A percentile compares a stretch with the other conserved stretches of the same genome.
phyloP scores from a whole-genome alignment of 2,329 filamentous ascomycete genomes.

The Sclerotinia spermophila region DNA sequence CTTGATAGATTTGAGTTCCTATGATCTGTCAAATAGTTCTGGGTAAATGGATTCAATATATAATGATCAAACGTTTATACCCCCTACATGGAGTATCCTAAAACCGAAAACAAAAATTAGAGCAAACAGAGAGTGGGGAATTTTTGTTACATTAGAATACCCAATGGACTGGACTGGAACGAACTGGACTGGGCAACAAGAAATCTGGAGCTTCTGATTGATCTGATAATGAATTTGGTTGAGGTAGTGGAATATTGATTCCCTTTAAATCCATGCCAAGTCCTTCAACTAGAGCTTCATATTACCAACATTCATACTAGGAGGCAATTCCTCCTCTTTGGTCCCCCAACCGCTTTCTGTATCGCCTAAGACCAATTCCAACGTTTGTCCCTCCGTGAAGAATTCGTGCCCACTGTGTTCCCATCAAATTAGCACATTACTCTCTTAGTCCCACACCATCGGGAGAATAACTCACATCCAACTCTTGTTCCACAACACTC shows the following conservation, averaged over 20 bases:
- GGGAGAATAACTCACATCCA: conserved; percentile 47
- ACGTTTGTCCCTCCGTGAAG: conserved; percentile 59
- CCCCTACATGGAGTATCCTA: too few relatives aligned
- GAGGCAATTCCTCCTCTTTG: conserved; percentile 54
- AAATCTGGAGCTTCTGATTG: too few relatives aligned
- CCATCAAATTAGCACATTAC: not conserved
- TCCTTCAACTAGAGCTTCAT: not conserved
- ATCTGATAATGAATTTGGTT: not conserved
- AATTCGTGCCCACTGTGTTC: conserved; percentile 55
- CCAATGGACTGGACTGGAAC: too few relatives aligned
- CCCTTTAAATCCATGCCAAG: not conserved
- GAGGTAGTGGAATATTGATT: not conserved
- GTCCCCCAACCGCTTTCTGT: conserved; percentile 64
- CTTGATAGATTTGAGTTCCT: too few relatives aligned
- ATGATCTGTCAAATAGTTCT: too few relatives aligned
- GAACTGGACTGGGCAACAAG: too few relatives aligned
- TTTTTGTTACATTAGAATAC: too few relatives aligned
- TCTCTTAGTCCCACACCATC: not conserved
- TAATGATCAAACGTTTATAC: too few relatives aligned
- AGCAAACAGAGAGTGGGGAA: too few relatives aligned
- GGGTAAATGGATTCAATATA: too few relatives aligned
- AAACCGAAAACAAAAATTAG: too few relatives aligned
- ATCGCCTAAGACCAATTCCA: conserved; percentile 58
- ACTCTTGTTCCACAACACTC: conserved; percentile 56
- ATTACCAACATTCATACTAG: conserved; percentile 41